Evolutionary conservation across 1,284 basidiomycete genomes (phyloP).

Genomic region (Trichosporon faecale): DNA sequence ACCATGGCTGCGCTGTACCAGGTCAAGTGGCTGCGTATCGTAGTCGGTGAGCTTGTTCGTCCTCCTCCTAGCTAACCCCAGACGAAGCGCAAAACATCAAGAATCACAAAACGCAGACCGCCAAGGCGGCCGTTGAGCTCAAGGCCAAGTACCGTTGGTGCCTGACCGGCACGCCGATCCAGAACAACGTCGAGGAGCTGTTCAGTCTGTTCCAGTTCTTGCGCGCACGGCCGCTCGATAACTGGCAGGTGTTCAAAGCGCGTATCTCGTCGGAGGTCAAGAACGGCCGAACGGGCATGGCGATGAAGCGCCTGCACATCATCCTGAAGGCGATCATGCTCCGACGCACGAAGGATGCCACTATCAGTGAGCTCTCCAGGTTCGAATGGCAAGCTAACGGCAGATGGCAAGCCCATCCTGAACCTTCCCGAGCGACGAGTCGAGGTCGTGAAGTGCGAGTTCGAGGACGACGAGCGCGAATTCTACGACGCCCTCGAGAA

Average conservation of each 20-base stretch:
- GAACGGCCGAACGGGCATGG: slow-evolving; percentile 62
- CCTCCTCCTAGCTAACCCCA: slow-evolving; percentile 38
- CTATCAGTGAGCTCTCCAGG: slow-evolving; percentile 52
- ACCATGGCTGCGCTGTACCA: slow-evolving; percentile 67
- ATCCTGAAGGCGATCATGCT: slow-evolving; percentile 87
- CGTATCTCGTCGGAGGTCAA: slow-evolving; percentile 79
- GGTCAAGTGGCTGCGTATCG: slow-evolving; percentile 78
- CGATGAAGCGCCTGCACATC: slow-evolving; percentile 80
- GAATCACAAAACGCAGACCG: slow-evolving; percentile 77
- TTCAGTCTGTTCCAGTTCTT: slow-evolving; percentile 88
- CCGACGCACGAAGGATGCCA: slow-evolving; percentile 77
- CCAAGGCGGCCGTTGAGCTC: slow-evolving; percentile 75
- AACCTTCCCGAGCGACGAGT: slow-evolving; percentile 74
- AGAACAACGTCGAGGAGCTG: slow-evolving; percentile 87
- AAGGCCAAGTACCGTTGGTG: slow-evolving; percentile 81
- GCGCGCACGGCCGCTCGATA: slow-evolving; percentile 74
- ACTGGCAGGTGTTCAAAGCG: slow-evolving; percentile 72
- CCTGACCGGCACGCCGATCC: slow-evolving; percentile 84
- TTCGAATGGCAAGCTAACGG: not conserved
- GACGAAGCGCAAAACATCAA: slow-evolving; percentile 99
- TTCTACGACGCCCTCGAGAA: slow-evolving; percentile 79
- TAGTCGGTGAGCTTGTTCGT: slow-evolving; percentile 62
- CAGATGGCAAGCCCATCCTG: slow-evolving; percentile 80
- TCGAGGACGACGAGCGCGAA: slow-evolving; percentile 67
- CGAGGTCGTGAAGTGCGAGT: slow-evolving; percentile 68